Evolutionary conservation across 2,329 filamentous ascomycete species (phyloP).

Genomic region (Diaporthe amygdali): DNA sequence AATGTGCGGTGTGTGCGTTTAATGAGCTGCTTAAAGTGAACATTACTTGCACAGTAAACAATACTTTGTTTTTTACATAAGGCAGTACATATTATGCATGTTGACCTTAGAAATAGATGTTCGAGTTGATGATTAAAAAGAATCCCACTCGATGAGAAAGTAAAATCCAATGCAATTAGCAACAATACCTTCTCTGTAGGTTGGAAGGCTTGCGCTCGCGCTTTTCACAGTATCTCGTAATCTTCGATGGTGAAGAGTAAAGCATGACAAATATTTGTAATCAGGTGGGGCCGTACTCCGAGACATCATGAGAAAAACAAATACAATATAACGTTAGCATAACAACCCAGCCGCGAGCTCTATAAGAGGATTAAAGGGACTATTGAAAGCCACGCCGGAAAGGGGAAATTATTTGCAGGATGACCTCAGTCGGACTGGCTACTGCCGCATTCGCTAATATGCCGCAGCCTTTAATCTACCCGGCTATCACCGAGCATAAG

Average conservation of each 20-base stretch:
- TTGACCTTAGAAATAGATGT: too few relatives aligned
- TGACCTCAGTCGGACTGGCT: not conserved
- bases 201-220: not conserved
- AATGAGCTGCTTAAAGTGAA: not conserved
- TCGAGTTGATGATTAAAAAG: too few relatives aligned
- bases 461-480: slow-evolving; percentile 1
- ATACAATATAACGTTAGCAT: not conserved
- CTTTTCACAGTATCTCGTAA: not conserved
- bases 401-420: not conserved
- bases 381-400: not conserved
- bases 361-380: not conserved
- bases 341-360: not conserved
- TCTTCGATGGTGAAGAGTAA: not conserved
- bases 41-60: too few relatives aligned
- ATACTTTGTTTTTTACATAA: too few relatives aligned
- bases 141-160: too few relatives aligned
- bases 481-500: slow-evolving; percentile 13
- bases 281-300: not conserved
- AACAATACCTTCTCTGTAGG: not conserved
- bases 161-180: too few relatives aligned
- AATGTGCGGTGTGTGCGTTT: too few relatives aligned
- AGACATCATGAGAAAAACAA: not conserved
- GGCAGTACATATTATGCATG: too few relatives aligned
- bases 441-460: slow-evolving; percentile 13
- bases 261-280: not conserved